Conservation (phyloP, 805 yeast genomes). For the Candida oleophila region DNA sequence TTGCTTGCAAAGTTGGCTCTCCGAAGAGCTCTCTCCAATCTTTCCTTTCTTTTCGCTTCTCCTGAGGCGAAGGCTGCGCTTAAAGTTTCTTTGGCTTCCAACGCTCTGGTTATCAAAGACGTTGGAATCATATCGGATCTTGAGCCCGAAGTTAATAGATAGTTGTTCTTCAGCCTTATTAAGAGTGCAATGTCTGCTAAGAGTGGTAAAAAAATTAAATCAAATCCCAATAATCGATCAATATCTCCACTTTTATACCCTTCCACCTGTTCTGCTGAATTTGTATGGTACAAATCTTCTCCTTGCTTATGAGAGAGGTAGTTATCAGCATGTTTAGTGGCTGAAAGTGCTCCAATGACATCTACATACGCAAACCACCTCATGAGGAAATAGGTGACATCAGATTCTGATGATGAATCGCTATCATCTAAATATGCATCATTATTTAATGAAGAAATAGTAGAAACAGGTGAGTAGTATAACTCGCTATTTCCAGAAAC, state of each 20-base stretch:
- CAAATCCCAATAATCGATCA: conserved; percentile 67
- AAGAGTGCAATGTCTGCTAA: conserved; percentile 48
- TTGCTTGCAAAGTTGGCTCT: background rate
- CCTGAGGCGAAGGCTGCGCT: conserved; percentile 21
- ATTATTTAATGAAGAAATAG: background rate
- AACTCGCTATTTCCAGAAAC: background rate
- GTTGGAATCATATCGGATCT: conserved; percentile 14
- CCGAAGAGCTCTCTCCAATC: conserved; percentile 17
- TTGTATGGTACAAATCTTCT: conserved; percentile 14
- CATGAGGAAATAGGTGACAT: conserved; percentile 53
- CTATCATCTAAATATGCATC: background rate
- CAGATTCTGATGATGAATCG: conserved; percentile 28
- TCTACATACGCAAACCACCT: conserved; percentile 73
- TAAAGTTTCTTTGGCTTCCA: conserved; percentile 26
- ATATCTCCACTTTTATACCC: conserved; percentile 34
- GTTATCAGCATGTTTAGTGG: conserved; percentile 41
- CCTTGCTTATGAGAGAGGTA: conserved; percentile 15
- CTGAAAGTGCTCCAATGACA: conserved; percentile 59
- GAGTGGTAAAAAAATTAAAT: conserved; percentile 56
- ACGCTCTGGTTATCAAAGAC: conserved; percentile 18
- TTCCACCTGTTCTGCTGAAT: conserved; percentile 12
- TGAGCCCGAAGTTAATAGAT: conserved; percentile 9
- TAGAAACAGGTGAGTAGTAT: background rate
- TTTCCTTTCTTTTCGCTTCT: conserved; percentile 24
- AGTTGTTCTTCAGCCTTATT: conserved; percentile 26